Percentiles rank a stretch among this genome's conserved stretches.
phyloP scores from a whole-genome alignment of 2,329 filamentous ascomycete species.

The Sclerotinia borealis region DNA sequence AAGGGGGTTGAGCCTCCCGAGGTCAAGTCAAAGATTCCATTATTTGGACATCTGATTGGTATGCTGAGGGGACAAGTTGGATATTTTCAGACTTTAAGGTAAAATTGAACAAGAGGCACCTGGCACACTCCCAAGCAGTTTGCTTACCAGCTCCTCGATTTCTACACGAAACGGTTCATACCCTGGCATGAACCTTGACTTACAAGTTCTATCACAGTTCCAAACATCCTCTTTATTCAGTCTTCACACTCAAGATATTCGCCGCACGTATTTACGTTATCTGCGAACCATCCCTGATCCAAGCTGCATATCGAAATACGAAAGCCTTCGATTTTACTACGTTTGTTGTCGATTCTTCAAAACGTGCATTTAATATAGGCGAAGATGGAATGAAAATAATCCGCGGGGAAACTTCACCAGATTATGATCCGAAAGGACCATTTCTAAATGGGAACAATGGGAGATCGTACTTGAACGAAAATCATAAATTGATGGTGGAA shows the following conservation, averaged over 20 bases:
- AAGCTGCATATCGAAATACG: slow-evolving; percentile 36
- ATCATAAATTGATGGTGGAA: slow-evolving; percentile 35
- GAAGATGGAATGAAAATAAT: slow-evolving; percentile 32
- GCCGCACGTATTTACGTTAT: slow-evolving; percentile 41
- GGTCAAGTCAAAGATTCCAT: slow-evolving; percentile 37
- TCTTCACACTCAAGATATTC: slow-evolving; percentile 42
- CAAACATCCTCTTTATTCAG: slow-evolving; percentile 26
- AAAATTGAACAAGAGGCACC: not conserved
- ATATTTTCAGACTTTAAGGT: slow-evolving; percentile 38
- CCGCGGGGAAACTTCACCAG: slow-evolving; percentile 21
- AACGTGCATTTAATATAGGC: slow-evolving; percentile 36
- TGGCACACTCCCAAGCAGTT: too few relatives aligned
- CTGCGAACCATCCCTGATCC: slow-evolving; percentile 37
- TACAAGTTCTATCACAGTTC: slow-evolving; percentile 12
- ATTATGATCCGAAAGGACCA: slow-evolving; percentile 25
- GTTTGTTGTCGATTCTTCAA: slow-evolving; percentile 36
- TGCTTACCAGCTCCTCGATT: not conserved
- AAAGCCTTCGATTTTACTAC: slow-evolving; percentile 40
- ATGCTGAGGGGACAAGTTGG: slow-evolving; percentile 35
- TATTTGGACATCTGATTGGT: slow-evolving; percentile 42
- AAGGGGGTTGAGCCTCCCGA: slow-evolving; percentile 37
- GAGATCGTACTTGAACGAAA: slow-evolving; percentile 32
- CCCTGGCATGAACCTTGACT: slow-evolving; percentile 7
- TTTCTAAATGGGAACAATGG: slow-evolving; percentile 28
- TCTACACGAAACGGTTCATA: not conserved